These are phyloP conservation scores for Xylogone sp. DNA, from an alignment of 2,329 filamentous ascomycete species.

Conservation along the genomic window DNA sequence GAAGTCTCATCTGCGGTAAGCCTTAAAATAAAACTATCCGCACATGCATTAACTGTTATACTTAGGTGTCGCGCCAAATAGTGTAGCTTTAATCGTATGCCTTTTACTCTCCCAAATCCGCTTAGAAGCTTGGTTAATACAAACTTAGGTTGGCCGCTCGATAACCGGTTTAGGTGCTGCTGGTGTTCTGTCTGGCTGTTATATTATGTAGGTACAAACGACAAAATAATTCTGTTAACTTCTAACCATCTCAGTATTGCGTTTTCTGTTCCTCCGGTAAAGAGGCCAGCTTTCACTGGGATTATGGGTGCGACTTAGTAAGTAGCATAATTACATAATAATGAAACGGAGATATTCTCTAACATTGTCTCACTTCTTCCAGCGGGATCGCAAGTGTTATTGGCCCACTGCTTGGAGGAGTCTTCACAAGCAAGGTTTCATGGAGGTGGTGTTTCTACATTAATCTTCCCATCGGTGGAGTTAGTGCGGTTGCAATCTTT, in stretches of 20 bases:
- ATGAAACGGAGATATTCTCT: conserved; percentile 6
- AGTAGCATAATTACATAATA: conserved; percentile 10
- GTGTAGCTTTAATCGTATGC: conserved; percentile 23
- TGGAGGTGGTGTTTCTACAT: conserved; percentile 31
- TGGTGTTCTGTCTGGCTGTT: conserved; percentile 28
- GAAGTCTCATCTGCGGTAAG: conserved; percentile 26
- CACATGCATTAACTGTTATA: neutral
- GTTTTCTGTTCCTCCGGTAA: conserved; percentile 22
- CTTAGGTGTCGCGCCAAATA: conserved; percentile 19
- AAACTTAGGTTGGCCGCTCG: conserved; percentile 24
- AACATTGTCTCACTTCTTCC: conserved; percentile 3
- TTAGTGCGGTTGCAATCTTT: conserved; percentile 30
- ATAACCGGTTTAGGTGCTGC: conserved; percentile 25
- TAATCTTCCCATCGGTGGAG: conserved; percentile 35
- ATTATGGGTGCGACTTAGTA: conserved; percentile 18
- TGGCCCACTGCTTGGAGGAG: conserved; percentile 26
- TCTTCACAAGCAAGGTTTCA: conserved; percentile 27
- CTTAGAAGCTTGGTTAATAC: neutral
- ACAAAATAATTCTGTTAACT: no score
- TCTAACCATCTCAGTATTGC: no score
- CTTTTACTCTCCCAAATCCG: conserved; percentile 6
- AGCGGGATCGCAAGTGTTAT: conserved; percentile 16
- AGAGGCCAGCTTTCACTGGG: conserved; percentile 24
- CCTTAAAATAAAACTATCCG: neutral
- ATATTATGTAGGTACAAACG: no score